Percentiles rank a stretch among this genome's conserved stretches.
These are phyloP conservation scores for Cadophora sp. DNA, from an alignment of 2,329 filamentous ascomycete species.

Conservation along the genomic window DNA sequence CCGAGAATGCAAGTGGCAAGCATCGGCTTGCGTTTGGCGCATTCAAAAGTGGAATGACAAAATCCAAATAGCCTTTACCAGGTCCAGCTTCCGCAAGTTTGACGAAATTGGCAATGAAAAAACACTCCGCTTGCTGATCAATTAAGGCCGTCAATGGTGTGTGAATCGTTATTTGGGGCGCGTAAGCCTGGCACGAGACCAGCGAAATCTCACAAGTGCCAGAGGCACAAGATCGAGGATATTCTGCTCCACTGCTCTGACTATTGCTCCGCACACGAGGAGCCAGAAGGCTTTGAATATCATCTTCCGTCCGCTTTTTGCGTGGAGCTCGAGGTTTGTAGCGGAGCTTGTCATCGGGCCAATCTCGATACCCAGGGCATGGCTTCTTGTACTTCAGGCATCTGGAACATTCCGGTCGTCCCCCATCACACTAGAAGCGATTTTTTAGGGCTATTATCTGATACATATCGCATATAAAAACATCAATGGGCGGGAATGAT, in stretches of 20 bases:
- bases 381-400: slow-evolving; percentile 65
- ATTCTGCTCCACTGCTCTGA: neutral
- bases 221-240: neutral
- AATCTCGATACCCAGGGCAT: slow-evolving; percentile 69
- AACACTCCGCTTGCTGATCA: slow-evolving; percentile 57
- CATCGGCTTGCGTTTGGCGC: slow-evolving; percentile 50
- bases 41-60: slow-evolving; percentile 59
- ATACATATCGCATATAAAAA: neutral
- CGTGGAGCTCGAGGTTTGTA: slow-evolving; percentile 47
- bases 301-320: neutral
- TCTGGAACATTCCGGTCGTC: slow-evolving; percentile 66
- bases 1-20: slow-evolving; percentile 54
- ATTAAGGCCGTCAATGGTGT: slow-evolving; percentile 44
- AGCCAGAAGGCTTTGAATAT: neutral
- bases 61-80: slow-evolving; percentile 62
- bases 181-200: slow-evolving; percentile 48
- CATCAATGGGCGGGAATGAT: neutral
- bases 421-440: slow-evolving; percentile 65
- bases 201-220: neutral
- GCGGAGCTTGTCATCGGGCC: slow-evolving; percentile 56
- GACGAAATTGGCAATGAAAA: slow-evolving; percentile 66
- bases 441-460: neutral
- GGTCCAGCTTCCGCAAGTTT: slow-evolving; percentile 57
- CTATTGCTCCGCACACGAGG: neutral
- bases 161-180: slow-evolving; percentile 43